A percentile compares a stretch with the other conserved stretches of the same genome.
phyloP scores from a whole-genome alignment of 2,329 filamentous ascomycete species.

The Thelonectria discophora region DNA sequence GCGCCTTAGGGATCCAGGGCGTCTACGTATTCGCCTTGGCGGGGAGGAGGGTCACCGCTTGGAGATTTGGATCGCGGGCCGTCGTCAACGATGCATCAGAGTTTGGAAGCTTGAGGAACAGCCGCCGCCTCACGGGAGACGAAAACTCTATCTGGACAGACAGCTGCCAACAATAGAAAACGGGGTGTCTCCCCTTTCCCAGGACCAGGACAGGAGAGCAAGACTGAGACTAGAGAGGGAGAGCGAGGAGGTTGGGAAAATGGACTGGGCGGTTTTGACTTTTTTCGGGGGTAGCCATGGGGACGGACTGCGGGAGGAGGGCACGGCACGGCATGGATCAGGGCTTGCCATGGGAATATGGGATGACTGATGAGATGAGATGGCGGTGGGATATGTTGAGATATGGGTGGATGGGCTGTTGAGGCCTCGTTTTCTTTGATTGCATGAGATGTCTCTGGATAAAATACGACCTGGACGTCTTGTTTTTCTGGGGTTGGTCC shows the following conservation, averaged over 20 bases:
- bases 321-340: conserved; percentile 12
- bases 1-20: no score
- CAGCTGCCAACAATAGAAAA: conserved; percentile 3
- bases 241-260: no score
- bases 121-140: neutral
- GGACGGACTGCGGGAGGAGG: conserved; percentile 1
- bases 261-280: neutral
- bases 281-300: neutral
- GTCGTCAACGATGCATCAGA: no score
- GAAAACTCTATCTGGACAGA: conserved; percentile 13
- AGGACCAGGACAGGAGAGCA: neutral
- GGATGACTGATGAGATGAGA: conserved; percentile 19
- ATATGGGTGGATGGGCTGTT: neutral
- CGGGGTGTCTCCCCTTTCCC: neutral
- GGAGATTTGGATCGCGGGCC: no score
- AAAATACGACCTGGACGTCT: neutral
- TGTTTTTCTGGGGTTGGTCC: conserved; percentile 9
- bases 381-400: conserved; percentile 18
- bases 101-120: conserved; percentile 7
- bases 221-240: no score
- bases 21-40: no score
- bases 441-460: neutral
- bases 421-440: neutral
- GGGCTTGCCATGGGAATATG: conserved; percentile 9
- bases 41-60: no score